These are phyloP conservation scores for Rhodotorula sphaerocarpa DNA, from an alignment of 768 basidiomycete genomes.

Conservation along the genomic window DNA sequence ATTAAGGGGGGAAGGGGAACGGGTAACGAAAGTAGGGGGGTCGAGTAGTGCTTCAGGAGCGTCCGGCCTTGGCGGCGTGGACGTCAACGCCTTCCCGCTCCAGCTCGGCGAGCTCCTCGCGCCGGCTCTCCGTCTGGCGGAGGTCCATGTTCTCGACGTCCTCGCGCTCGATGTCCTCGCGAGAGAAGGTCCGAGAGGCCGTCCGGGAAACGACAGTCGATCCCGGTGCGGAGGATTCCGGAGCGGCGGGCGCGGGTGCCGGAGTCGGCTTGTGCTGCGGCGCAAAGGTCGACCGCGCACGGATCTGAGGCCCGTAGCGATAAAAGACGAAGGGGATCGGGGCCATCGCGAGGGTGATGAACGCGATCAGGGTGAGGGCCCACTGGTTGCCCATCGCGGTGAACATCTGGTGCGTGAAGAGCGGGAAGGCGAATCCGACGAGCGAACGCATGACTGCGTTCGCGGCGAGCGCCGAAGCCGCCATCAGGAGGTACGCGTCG, in stretches of 20 bases:
- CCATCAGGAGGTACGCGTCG: conserved; percentile 36
- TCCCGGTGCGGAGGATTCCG: neutral
- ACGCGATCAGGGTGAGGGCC: conserved; percentile 36
- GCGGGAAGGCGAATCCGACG: conserved; percentile 12
- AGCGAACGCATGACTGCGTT: conserved; percentile 40
- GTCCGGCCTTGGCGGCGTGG: no score
- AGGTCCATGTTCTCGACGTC: conserved; percentile 8
- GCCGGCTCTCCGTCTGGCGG: neutral
- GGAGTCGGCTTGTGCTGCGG: conserved; percentile 21
- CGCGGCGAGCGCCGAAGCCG: conserved; percentile 39
- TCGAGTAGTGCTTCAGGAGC: no score
- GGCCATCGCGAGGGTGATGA: conserved; percentile 26
- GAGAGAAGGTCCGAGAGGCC: neutral
- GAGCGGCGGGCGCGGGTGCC: neutral
- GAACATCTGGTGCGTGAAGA: conserved; percentile 36
- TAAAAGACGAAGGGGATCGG: conserved; percentile 37
- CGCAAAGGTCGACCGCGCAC: conserved; percentile 30
- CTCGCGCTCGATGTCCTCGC: conserved; percentile 9
- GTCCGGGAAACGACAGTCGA: neutral
- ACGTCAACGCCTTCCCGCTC: neutral
- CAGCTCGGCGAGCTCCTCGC: conserved; percentile 4
- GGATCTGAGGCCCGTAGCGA: conserved; percentile 33
- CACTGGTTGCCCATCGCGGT: conserved; percentile 36
- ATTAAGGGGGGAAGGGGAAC: no score
- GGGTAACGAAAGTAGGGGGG: no score